Conservation (phyloP, 1,139 yeast genomes). For the Yamadazyma membranifaciens region DNA sequence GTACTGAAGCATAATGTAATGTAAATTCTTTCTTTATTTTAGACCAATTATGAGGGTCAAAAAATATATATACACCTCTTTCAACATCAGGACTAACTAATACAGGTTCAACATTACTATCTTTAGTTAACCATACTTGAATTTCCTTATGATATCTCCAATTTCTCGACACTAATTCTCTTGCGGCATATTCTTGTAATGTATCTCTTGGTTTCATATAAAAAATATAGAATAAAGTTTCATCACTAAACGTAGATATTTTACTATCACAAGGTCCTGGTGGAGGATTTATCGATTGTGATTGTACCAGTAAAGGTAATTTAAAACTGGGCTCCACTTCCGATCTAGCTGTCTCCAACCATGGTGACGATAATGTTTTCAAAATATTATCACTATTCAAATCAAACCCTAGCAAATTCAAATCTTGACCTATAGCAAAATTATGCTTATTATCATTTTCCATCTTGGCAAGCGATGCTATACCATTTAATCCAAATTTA, state of each 20-base stretch:
- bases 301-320: conserved; percentile 58
- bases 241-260: conserved; percentile 79
- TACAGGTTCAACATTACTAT: conserved; percentile 85
- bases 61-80: conserved; percentile 92
- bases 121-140: conserved; percentile 96
- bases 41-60: conserved; percentile 96
- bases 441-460: conserved; percentile 65
- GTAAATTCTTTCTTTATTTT: conserved; percentile 84
- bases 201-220: conserved; percentile 93
- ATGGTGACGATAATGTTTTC: conserved; percentile 82
- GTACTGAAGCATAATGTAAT: conserved; percentile 59
- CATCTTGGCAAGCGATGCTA: conserved; percentile 65
- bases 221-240: conserved; percentile 88
- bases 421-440: conserved; percentile 82
- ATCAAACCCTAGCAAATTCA: conserved; percentile 72
- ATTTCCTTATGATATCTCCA: conserved; percentile 97
- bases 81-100: conserved; percentile 85
- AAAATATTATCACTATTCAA: conserved; percentile 53
- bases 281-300: conserved; percentile 44
- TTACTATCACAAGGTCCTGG: conserved; percentile 59
- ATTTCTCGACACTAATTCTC: conserved; percentile 83
- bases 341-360: conserved; percentile 88
- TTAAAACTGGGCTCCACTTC: conserved; percentile 84
- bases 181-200: conserved; percentile 89
- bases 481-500: conserved; percentile 73